Base-by-base conservation (phyloP, 1,284 basidiomycete genomes). In the Cystobasidiaceae sp. region DNA sequence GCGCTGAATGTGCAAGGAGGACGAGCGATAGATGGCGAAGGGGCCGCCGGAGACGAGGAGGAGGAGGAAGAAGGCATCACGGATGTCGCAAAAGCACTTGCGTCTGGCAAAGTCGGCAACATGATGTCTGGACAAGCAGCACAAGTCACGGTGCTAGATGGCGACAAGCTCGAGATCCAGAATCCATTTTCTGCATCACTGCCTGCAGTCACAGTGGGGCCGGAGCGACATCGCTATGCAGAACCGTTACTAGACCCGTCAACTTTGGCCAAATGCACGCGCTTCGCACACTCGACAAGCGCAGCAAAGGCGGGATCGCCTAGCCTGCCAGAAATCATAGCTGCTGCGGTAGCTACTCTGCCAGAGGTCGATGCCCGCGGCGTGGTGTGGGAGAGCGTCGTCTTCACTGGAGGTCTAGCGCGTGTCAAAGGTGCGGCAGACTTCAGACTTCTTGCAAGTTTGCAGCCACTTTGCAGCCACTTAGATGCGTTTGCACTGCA, bases 181-280 rank as follows among this genome's bases (percentile, higher is more conserved):
- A 78, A 90, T 66, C 89, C 92, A 76, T 82, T 90, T 66, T 77
- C 89, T 64, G 82, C 85, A n/a, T 77, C 90, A 13, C 81, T 88
- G 72, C 89, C 89, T 74, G 80, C 85, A 51, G 77, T 97, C 67
- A 87, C 85, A 1, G 73, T 97, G 32, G 93, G 92, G 4, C 86
- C 89, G 71, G 89, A 93, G 71, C 82, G 92, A 50, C 91, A 96
- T 80, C 82, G 89, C 43, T 86, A 93, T 75, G 90, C 89, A 74
- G 93, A 96, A 74, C 90, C 92, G 8, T 80, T 97, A 33, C 90
- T 93, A 70, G 86, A 92, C 67, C 87, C 89, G 32, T 75, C 73
- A 0, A 70, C 80, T 9, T 74, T 79, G 73, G 75, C 77, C 54
- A 75, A 73, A 3, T 68, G 79, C 55, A 75, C 75, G 2, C 67